Evolutionary conservation across 2,329 filamentous ascomycete genomes (phyloP).

Genomic region (Aspergillaceae sp.): DNA sequence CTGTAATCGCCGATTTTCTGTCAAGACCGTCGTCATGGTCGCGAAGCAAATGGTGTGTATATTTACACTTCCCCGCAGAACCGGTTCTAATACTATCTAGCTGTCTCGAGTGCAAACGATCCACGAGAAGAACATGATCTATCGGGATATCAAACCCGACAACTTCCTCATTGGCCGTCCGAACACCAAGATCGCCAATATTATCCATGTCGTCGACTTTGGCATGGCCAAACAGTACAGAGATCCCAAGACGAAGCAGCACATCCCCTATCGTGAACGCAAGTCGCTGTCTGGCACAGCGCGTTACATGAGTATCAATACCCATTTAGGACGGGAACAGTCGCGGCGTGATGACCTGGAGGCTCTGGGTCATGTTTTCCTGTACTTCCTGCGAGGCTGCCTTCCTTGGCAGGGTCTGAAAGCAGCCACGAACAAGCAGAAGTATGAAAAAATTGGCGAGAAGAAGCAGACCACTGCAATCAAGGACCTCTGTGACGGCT

Average conservation of each 20-base stretch:
- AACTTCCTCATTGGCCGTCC: slow-evolving; percentile 96
- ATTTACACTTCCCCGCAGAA: background rate
- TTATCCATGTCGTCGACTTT: slow-evolving; percentile 98
- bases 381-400: slow-evolving; percentile 60
- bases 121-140: slow-evolving; percentile 98
- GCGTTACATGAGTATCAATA: slow-evolving; percentile 99
- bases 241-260: slow-evolving; percentile 97
- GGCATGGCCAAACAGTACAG: slow-evolving; percentile 99
- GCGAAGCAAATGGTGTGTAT: slow-evolving; percentile 86
- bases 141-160: slow-evolving; percentile 98
- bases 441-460: slow-evolving; percentile 99
- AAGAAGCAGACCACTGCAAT: slow-evolving; percentile 98
- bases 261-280: slow-evolving; percentile 93
- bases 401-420: slow-evolving; percentile 61
- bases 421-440: slow-evolving; percentile 76
- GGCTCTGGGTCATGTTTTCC: slow-evolving; percentile 63
- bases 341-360: slow-evolving; percentile 93
- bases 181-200: slow-evolving; percentile 87
- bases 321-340: slow-evolving; percentile 90
- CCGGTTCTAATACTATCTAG: slow-evolving; percentile 32
- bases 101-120: slow-evolving; percentile 87
- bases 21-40: slow-evolving; percentile 98
- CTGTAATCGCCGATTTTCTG: slow-evolving; percentile 87
- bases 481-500: slow-evolving; percentile 93
- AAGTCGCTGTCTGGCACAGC: slow-evolving; percentile 96